Conservation (phyloP, 139 green algal genomes). For the Marvania coccoides region DNA sequence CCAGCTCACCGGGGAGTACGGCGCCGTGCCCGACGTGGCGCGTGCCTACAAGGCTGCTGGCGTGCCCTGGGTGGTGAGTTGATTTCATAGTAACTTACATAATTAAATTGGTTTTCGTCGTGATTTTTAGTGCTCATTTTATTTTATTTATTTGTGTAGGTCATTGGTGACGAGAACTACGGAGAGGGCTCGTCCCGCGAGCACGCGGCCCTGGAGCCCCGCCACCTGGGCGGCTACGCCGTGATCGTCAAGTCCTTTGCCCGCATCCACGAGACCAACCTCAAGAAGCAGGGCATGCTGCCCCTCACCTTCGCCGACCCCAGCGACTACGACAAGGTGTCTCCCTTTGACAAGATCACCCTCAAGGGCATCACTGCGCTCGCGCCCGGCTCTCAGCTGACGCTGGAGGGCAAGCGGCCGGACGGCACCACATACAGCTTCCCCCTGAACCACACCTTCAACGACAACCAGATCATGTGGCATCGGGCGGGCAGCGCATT, state of each 20-base stretch:
- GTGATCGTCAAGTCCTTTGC: constrained; percentile 94
- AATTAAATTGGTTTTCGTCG: neutral
- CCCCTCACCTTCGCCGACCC: constrained; percentile 82
- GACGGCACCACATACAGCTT: constrained; percentile 80
- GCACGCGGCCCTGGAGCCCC: constrained; percentile 90
- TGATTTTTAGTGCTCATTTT: neutral
- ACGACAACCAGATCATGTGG: constrained; percentile 92
- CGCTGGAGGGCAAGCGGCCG: constrained; percentile 63
- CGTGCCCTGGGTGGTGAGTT: constrained; percentile 77
- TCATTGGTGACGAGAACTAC: constrained; percentile 16
- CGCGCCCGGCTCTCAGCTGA: constrained; percentile 72
- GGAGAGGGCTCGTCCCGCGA: constrained; percentile 79
- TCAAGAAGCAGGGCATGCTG: constrained; percentile 94
- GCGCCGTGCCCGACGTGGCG: constrained; percentile 52
- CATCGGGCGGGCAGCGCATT: constrained; percentile 85
- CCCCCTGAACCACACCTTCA: constrained; percentile 92
- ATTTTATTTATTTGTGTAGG: neutral
- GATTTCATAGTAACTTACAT: constrained; percentile 84
- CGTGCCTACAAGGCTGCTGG: constrained; percentile 79
- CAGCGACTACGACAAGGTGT: constrained; percentile 88
- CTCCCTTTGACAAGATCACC: constrained; percentile 56
- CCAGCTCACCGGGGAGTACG: constrained; percentile 52
- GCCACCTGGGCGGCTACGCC: constrained; percentile 81
- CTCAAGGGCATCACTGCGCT: constrained; percentile 75
- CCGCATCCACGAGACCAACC: constrained; percentile 96